Percentiles rank a stretch among this genome's conserved stretches.
Conservation (phyloP, 768 basidiomycete genomes). For the Naganishia vishniacii region DNA sequence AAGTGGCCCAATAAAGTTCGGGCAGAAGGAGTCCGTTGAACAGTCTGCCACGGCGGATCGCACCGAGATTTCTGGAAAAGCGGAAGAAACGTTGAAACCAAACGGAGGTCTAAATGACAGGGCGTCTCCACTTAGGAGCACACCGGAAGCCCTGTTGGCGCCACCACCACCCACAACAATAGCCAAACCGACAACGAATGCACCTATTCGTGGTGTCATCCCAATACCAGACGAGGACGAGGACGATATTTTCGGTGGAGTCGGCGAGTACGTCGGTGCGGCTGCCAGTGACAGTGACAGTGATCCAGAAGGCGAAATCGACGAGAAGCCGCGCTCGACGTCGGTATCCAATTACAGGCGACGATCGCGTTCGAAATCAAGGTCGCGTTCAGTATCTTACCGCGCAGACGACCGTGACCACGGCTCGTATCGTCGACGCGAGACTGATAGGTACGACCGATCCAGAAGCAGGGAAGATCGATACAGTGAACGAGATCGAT, state of each 20-base stretch:
- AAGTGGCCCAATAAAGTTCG: too few species aligned
- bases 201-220: conserved; percentile 29
- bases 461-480: background rate
- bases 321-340: background rate
- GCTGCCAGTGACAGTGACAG: conserved; percentile 50
- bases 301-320: conserved; percentile 1
- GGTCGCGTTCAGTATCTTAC: conserved; percentile 14
- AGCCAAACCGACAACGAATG: background rate
- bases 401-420: background rate
- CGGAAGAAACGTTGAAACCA: too few species aligned
- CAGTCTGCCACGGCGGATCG: too few species aligned
- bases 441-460: background rate
- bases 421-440: background rate
- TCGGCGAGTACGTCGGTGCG: conserved; percentile 73
- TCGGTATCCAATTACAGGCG: background rate
- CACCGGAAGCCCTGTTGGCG: background rate
- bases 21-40: too few species aligned
- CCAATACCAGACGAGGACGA: conserved; percentile 54
- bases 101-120: too few species aligned
- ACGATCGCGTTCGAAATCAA: conserved; percentile 19
- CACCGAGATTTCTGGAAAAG: too few species aligned
- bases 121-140: too few species aligned
- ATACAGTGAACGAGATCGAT: conserved; percentile 16
- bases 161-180: background rate
- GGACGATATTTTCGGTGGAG: conserved; percentile 80